Conservation (phyloP, 2,329 filamentous ascomycete species). For the Arthrobotrys iridis region DNA sequence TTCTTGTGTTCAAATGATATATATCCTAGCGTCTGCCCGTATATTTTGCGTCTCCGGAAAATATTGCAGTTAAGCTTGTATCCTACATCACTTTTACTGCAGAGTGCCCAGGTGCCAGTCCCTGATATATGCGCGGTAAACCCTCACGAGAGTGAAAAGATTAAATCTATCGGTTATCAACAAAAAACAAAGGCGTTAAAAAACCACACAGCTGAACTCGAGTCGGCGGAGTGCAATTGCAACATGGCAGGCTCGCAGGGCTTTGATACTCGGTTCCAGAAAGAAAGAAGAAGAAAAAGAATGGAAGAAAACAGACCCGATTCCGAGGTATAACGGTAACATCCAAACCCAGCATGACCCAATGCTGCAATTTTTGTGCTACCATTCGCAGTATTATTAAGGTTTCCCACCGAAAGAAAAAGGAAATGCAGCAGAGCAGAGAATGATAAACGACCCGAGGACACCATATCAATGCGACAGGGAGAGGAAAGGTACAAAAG, state of each 20-base stretch:
- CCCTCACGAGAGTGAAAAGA: not conserved
- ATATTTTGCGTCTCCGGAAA: too few relatives aligned
- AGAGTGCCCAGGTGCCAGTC: too few relatives aligned
- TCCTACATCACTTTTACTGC: too few relatives aligned
- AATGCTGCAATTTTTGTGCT: conserved; percentile 30
- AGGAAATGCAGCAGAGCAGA: not conserved
- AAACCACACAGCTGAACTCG: not conserved
- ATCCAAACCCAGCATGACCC: conserved; percentile 1
- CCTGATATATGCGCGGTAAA: not conserved
- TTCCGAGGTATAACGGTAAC: not conserved
- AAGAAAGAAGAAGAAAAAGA: not conserved
- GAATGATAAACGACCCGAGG: conserved; percentile 25
- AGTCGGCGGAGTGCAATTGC: too few relatives aligned
- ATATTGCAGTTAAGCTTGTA: too few relatives aligned
- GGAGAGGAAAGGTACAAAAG: not conserved
- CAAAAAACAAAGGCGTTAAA: conserved; percentile 2
- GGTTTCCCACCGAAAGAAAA: not conserved
- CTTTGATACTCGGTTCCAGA: not conserved
- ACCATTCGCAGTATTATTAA: conserved; percentile 11
- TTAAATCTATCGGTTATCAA: conserved; percentile 24
- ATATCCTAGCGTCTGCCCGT: too few relatives aligned
- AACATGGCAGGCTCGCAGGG: not conserved
- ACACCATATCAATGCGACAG: conserved; percentile 52
- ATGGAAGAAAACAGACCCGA: conserved; percentile 1
- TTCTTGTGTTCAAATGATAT: too few relatives aligned